Evolutionary conservation across 768 basidiomycete genomes (phyloP).

Genomic region (Pleurotus djamor): DNA sequence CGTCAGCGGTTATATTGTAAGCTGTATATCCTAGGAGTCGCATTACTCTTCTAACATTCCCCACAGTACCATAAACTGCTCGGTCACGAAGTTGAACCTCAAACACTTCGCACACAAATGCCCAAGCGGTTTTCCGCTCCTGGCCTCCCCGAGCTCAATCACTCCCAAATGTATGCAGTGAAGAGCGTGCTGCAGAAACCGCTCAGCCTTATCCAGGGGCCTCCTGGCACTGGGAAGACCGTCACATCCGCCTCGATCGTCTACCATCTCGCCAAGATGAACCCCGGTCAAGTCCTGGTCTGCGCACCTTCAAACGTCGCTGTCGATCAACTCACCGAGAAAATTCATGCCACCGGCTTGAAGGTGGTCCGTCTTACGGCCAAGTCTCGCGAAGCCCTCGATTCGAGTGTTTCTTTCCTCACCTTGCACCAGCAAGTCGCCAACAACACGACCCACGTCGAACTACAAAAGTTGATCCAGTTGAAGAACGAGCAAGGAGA

Average conservation of each 20-base stretch:
- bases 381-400: slow-evolving; percentile 96
- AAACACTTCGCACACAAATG: slow-evolving; percentile 88
- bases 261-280: slow-evolving; percentile 99
- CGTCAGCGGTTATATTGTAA: slow-evolving; percentile 95
- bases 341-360: slow-evolving; percentile 97
- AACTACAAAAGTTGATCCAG: slow-evolving; percentile 97
- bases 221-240: slow-evolving; percentile 98
- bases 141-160: slow-evolving; percentile 96
- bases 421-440: slow-evolving; percentile 97
- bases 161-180: slow-evolving; percentile 99
- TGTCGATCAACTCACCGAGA: slow-evolving; percentile 98
- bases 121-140: slow-evolving; percentile 97
- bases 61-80: slow-evolving; percentile 94
- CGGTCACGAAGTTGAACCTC: slow-evolving; percentile 96
- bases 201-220: slow-evolving; percentile 95
- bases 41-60: slow-evolving; percentile 2
- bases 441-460: slow-evolving; percentile 93
- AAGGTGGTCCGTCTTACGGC: slow-evolving; percentile 98
- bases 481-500: slow-evolving; percentile 98
- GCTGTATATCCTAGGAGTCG: slow-evolving; percentile 23
- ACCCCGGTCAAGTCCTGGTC: slow-evolving; percentile 97
- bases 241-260: slow-evolving; percentile 99
- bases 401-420: slow-evolving; percentile 92
- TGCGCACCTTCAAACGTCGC: slow-evolving; percentile 99
- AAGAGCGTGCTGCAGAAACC: slow-evolving; percentile 99